phyloP scores from a whole-genome alignment of 306 rosid species.

The Medicago arabica region DNA sequence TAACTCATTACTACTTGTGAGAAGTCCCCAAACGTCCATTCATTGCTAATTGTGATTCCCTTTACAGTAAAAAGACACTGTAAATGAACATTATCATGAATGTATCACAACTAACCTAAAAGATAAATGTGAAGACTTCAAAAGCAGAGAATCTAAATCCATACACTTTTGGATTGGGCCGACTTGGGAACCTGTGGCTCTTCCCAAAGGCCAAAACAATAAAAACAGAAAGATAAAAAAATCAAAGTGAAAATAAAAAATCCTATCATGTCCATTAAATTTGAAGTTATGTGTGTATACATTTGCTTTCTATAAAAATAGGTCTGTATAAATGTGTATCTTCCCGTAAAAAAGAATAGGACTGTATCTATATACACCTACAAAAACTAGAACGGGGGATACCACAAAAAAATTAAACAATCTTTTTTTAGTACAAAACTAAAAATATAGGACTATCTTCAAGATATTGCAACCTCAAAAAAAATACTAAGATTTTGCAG shows the following conservation, averaged over 20 bases:
- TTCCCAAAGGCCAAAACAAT: background rate
- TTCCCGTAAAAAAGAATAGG: background rate
- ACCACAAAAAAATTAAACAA: background rate
- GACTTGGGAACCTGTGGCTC: background rate
- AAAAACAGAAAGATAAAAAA: background rate
- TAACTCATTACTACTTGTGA: too few species aligned
- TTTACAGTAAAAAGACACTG: background rate
- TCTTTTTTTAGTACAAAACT: background rate
- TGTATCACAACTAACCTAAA: too few species aligned
- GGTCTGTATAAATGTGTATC: background rate
- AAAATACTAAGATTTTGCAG: background rate
- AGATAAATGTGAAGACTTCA: background rate
- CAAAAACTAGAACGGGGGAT: background rate
- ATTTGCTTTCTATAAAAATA: background rate
- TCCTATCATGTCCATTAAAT: constrained; percentile 2
- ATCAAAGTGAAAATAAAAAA: background rate
- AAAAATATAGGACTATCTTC: background rate
- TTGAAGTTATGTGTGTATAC: background rate
- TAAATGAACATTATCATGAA: too few species aligned
- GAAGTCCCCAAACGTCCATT: too few species aligned
- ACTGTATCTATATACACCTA: constrained; percentile 1
- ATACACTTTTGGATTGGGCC: background rate
- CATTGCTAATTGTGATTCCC: background rate
- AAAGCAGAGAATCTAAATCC: background rate
- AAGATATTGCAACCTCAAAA: background rate